Base-by-base conservation (phyloP, 2,329 filamentous ascomycete species). In the Epichloe glyceriae region DNA sequence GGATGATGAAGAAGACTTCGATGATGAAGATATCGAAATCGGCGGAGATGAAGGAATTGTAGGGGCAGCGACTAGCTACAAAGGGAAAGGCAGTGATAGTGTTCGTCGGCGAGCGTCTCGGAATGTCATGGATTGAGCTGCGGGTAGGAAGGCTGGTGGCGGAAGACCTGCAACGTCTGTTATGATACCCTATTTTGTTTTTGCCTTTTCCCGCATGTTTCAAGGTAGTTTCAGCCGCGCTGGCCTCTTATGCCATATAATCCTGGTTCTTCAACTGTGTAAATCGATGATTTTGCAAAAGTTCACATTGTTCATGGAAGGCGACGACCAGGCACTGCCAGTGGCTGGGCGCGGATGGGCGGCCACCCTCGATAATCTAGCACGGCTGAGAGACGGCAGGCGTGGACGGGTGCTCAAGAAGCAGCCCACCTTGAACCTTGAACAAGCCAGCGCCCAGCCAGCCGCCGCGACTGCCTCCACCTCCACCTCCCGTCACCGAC, bases 1-100 rank as follows among this genome's bases (percentile, higher is more conserved):
- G 2, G 73, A 73, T 52, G 73, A 75, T 50, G 73, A 75, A 53
- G 67, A 62, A 14, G 65, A 67, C 15, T 56, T 65, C 30, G 68
- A 72, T 30, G 65, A 69, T n/a, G 63, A 61, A n/a, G 66, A 65
- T 7, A 60, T 61, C 33, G 57, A 56, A 19, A 57, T 58, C 11
- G 58, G 50, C 37, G 58, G 51, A 37, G 56, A 57, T 30, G 62
- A 52, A 35, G 66, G 65, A 8, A 73, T 76, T 57, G 74, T 70
- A 17, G 77, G 76, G 0, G 61, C 76, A 51, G 78, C 78, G 3
- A 82, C 78, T 26, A 79, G 77, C 54, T 74, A 68, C 53, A 71
- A 69, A 53, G 70, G 72, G 40, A 66, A 62, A 37, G 64, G 65
- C 2, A 56, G 58, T 14, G 57, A 57, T 11, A 62, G 57, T 22